phyloP scores from a whole-genome alignment of 1,284 basidiomycete genomes.

The Vanrija pseudolonga region DNA sequence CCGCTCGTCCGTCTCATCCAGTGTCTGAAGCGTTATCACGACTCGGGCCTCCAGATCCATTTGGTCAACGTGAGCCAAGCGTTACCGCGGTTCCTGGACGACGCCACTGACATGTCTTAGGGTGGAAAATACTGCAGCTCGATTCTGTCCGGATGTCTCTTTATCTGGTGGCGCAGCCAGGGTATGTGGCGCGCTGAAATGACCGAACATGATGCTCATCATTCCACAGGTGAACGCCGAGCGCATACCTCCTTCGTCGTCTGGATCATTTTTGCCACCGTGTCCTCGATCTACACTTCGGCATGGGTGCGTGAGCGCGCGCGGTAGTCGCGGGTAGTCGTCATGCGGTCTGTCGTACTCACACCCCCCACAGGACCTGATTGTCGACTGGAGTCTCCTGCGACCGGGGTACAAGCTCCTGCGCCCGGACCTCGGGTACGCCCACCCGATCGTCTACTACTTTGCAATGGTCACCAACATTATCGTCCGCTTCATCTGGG shows the following conservation, averaged over 20 bases:
- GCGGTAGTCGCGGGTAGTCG: constrained; percentile 20
- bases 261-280: constrained; percentile 61
- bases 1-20: constrained; percentile 71
- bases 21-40: constrained; percentile 77
- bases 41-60: constrained; percentile 70
- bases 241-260: constrained; percentile 54
- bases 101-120: too few relatives aligned
- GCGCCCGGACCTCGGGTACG: constrained; percentile 70
- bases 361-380: constrained; percentile 48
- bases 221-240: constrained; percentile 18
- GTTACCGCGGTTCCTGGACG: constrained; percentile 52
- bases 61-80: constrained; percentile 66
- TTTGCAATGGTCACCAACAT: constrained; percentile 60
- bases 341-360: too few relatives aligned
- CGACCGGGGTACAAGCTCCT: constrained; percentile 64
- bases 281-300: constrained; percentile 67
- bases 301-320: constrained; percentile 58
- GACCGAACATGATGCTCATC: neutral
- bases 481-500: constrained; percentile 73
- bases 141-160: constrained; percentile 62
- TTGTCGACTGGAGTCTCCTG: constrained; percentile 60
- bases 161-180: constrained; percentile 67
- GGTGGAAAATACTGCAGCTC: constrained; percentile 69
- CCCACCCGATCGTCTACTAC: constrained; percentile 53
- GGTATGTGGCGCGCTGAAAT: constrained; percentile 21